A percentile compares a stretch with the other conserved stretches of the same genome.
Conservation (phyloP, 129 eudicot genomes). For the Daucus carota region DH1_v3.0 NC_030384.2:41750001-41750500, state of each 20-base stretch:
- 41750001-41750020: too few species aligned
- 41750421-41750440: constrained; percentile 77
- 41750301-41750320: not conserved
- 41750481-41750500: constrained; percentile 29
- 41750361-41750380: constrained; percentile 85
- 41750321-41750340: not conserved
- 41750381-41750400: constrained; percentile 70
- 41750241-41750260: not conserved
- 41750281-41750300: not conserved
- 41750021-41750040: too few species aligned
- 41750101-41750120: too few species aligned
- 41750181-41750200: too few species aligned
- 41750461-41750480: constrained; percentile 98
- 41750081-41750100: too few species aligned
- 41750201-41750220: too few species aligned
- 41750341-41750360: not conserved
- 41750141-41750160: too few species aligned
- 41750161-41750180: too few species aligned
- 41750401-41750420: constrained; percentile 66
- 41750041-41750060: too few species aligned
- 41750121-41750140: too few species aligned
- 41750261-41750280: too few species aligned
- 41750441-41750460: constrained; percentile 87
- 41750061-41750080: too few species aligned
- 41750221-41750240: not conserved